Evolutionary conservation across 2,329 filamentous ascomycete genomes (phyloP), one percentile per base, ranked within the genome.

Genomic region (Fusarium sp.): DNA sequence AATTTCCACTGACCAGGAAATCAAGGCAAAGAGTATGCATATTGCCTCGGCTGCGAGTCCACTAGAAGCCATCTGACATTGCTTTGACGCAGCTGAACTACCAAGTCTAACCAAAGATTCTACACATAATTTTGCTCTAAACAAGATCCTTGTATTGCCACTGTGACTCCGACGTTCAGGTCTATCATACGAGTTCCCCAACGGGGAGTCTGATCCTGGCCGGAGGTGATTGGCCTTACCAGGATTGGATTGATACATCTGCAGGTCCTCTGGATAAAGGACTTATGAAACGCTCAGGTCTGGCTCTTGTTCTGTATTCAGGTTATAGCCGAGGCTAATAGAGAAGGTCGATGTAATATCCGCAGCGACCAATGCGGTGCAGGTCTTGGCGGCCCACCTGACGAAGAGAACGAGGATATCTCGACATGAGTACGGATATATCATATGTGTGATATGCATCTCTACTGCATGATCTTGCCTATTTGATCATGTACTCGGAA

Each of bases 121-220:
- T 39, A 15, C 30, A 28, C 18, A 60, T 9, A 5, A n/a, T 28
- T n/a, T 33, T 41, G 47, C 39, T 38, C 47, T 41, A 38, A 24
- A 24, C 9, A 22, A 9, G 5, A 15, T n/a, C 45, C 24, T n/a
- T 48, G 53, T 16, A 41, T 61, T 61, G 48, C 18, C 48, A 55
- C 30, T 56, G 41, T 65, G 47, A 68, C 62, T 55, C 31, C 41
- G 41, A 61, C 63, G 62, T 28, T 38, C 31, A 51, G n/a, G 9
- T 44, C 35, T 35, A 22, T 50, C 41, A 44, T 50, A 54, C 47
- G 62, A 61, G n/a, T 13, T 35, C 26, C 35, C 47, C 14, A n/a
- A 39, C 45, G 26, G 35, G n/a, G 35, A n/a, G n/a, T n/a, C 35
- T 35, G 35, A 38, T 35, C 57, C 45, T 60, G 28, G n/a, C 10